Conservation (phyloP, 2,329 filamentous ascomycete genomes). For the Ilyonectria mors-panacis region DNA sequence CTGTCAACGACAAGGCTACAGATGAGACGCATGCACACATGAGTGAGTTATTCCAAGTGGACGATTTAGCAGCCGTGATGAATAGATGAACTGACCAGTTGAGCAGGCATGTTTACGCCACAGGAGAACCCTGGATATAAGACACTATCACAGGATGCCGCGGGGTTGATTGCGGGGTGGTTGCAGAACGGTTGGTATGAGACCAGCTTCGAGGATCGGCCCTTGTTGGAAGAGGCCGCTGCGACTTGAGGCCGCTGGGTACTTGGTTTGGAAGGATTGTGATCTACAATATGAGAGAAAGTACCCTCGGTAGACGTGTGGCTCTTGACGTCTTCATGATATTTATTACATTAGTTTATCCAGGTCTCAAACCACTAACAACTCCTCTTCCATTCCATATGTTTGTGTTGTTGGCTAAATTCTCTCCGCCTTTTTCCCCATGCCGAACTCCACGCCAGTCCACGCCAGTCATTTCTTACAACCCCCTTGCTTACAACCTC, state of each 20-base stretch:
- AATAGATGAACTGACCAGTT: constrained; percentile 28
- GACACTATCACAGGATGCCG: constrained; percentile 75
- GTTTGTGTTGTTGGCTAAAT: neutral
- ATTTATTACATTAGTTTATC: constrained; percentile 21
- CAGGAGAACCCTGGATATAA: constrained; percentile 81
- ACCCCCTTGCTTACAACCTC: neutral
- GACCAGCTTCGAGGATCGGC: constrained; percentile 59
- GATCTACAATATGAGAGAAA: neutral
- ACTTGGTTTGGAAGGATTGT: neutral
- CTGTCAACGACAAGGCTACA: constrained; percentile 82
- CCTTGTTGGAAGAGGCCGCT: constrained; percentile 39
- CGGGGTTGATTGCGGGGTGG: constrained; percentile 77
- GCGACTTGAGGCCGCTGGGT: neutral
- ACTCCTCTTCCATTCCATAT: neutral
- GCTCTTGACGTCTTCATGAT: constrained; percentile 10
- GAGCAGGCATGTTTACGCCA: constrained; percentile 79
- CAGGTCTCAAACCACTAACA: neutral
- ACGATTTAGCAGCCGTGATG: too few species aligned
- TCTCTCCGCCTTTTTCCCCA: neutral
- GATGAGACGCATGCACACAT: constrained; percentile 89
- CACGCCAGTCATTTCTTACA: neutral
- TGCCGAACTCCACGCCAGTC: neutral
- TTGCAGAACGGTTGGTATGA: constrained; percentile 77
- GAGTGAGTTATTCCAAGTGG: constrained; percentile 60
- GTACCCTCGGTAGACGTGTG: neutral